phyloP scores from a whole-genome alignment of 768 basidiomycete genomes.

The Macrolepiota dolichaula region DNA sequence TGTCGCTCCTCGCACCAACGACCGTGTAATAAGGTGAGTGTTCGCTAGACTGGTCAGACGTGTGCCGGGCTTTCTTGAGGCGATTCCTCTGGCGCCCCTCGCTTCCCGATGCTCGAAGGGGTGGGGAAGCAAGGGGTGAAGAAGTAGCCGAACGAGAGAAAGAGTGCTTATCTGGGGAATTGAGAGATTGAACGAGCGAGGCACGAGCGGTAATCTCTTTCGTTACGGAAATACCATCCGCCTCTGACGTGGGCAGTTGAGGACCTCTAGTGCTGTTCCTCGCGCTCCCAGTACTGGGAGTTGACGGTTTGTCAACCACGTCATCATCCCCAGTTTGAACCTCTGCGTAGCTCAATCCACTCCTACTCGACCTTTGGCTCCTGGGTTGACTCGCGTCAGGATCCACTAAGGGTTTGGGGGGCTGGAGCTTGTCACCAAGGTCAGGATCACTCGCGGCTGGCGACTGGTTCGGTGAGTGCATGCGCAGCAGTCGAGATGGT shows the following conservation, averaged over 20 bases:
- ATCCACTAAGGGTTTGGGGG: not conserved
- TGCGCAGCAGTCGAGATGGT: not conserved
- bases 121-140: not conserved
- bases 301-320: not conserved
- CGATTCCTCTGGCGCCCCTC: not conserved
- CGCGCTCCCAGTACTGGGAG: not conserved
- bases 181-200: not conserved
- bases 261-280: no score
- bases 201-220: not conserved
- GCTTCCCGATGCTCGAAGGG: not conserved
- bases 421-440: not conserved
- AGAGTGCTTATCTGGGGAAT: not conserved
- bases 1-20: constrained; percentile 1
- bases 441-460: not conserved
- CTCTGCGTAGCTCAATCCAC: constrained; percentile 2
- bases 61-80: not conserved
- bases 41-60: not conserved
- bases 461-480: not conserved
- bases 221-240: not conserved
- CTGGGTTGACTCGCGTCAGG: not conserved
- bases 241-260: not conserved
- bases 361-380: not conserved
- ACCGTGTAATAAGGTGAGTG: constrained; percentile 7
- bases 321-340: not conserved
- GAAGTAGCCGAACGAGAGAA: not conserved